These are phyloP conservation scores for Epithele typhae DNA, from an alignment of 768 basidiomycete genomes.

Conservation along the genomic window DNA sequence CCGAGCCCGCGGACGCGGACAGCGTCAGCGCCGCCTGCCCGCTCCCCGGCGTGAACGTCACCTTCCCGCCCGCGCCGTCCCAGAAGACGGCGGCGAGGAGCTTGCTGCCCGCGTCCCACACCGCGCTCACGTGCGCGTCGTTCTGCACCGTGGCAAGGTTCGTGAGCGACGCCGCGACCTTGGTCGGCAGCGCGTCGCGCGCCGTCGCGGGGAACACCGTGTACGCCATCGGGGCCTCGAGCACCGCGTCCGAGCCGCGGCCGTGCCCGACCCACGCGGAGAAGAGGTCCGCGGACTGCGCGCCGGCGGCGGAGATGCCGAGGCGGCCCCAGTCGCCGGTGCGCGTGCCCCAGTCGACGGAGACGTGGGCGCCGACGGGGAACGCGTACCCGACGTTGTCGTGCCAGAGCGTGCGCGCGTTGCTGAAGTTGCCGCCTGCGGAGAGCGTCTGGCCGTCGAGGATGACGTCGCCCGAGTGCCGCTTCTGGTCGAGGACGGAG, in stretches of 20 bases:
- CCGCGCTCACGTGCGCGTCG: conserved; percentile 44
- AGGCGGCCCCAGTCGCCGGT: conserved; percentile 60
- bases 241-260: conserved; percentile 5
- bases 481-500: conserved; percentile 66
- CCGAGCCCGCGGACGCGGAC: conserved; percentile 37
- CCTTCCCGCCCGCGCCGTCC: conserved; percentile 41
- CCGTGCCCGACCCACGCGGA: conserved; percentile 54
- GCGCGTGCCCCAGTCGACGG: conserved; percentile 42
- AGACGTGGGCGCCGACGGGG: conserved; percentile 29
- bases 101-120: conserved; percentile 39
- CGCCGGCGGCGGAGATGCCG: conserved; percentile 58
- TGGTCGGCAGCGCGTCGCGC: conserved; percentile 34
- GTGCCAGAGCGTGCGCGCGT: conserved; percentile 52
- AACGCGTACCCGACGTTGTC: conserved; percentile 61
- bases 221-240: conserved; percentile 39
- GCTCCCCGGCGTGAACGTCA: conserved; percentile 30
- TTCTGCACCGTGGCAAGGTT: conserved; percentile 40
- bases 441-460: conserved; percentile 32
- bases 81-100: conserved; percentile 54
- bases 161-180: conserved; percentile 30
- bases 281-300: conserved; percentile 57
- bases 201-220: conserved; percentile 50
- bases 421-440: conserved; percentile 21
- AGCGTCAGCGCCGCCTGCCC: conserved; percentile 28
- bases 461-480: conserved; percentile 37